A percentile compares a stretch with the other conserved stretches of the same genome.
These are phyloP conservation scores for Hypoxylon lienhwacheense DNA, from an alignment of 495 filamentous ascomycete genomes.

Conservation along the genomic window DNA sequence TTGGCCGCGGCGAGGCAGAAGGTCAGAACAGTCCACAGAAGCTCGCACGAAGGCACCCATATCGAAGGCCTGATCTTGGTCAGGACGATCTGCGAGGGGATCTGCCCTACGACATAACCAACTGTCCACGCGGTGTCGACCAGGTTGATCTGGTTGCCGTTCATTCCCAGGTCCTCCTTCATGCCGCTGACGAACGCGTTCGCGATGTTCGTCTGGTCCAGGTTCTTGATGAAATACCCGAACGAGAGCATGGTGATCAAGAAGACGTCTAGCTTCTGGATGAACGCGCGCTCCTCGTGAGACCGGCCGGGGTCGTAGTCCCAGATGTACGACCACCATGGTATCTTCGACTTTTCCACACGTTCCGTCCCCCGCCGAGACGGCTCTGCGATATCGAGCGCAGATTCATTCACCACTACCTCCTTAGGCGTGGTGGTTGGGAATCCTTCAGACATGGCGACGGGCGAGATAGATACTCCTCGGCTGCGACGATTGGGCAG, in stretches of 20 bases:
- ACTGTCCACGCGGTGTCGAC: constrained; percentile 42
- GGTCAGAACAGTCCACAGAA: constrained; percentile 42
- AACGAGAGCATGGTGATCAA: constrained; percentile 44
- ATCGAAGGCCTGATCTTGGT: constrained; percentile 47
- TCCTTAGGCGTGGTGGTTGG: constrained; percentile 17
- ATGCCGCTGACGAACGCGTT: constrained; percentile 47
- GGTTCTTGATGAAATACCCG: constrained; percentile 49
- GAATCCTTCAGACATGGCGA: constrained; percentile 19
- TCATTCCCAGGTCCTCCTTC: constrained; percentile 41
- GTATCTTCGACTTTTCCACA: constrained; percentile 11
- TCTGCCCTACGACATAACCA: constrained; percentile 44
- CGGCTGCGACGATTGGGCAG: not conserved
- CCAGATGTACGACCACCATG: constrained; percentile 37
- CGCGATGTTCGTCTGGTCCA: constrained; percentile 46
- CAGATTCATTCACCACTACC: constrained; percentile 14
- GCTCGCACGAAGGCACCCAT: constrained; percentile 48
- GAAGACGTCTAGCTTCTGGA: constrained; percentile 40
- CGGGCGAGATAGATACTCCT: not conserved
- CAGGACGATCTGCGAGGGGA: constrained; percentile 48
- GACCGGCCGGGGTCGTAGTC: constrained; percentile 34
- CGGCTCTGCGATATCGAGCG: constrained; percentile 3
- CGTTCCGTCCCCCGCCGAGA: constrained; percentile 6
- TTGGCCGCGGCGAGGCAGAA: constrained; percentile 39
- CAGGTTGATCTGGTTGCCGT: constrained; percentile 38
- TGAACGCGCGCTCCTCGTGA: constrained; percentile 30